Percentiles rank a stretch among this genome's conserved stretches.
Evolutionary conservation across 495 filamentous ascomycete species (phyloP).

Genomic region (Mytilinidion resinicola): DNA sequence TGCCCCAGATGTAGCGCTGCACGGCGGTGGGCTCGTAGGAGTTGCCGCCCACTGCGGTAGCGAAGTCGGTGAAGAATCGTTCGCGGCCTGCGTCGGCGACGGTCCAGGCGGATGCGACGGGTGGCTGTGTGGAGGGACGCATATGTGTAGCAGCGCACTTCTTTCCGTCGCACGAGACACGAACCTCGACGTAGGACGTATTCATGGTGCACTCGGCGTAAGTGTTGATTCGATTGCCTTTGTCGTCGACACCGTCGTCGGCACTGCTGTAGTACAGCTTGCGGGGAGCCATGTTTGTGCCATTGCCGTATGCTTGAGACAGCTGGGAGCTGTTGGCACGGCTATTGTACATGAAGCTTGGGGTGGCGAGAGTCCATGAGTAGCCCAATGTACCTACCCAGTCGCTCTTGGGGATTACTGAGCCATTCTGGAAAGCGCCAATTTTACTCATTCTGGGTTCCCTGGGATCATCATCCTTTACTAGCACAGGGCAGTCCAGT

Average conservation of each 20-base stretch:
- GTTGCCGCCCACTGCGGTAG: neutral
- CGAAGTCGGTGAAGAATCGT: neutral
- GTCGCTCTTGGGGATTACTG: neutral
- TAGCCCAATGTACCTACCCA: neutral
- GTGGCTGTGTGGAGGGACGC: constrained; percentile 12
- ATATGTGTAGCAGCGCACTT: constrained; percentile 8
- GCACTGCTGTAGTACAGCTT: constrained; percentile 4
- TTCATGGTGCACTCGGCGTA: constrained; percentile 16
- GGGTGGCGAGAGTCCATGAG: neutral
- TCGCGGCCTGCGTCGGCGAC: neutral
- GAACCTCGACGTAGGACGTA: constrained; percentile 19
- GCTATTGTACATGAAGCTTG: neutral
- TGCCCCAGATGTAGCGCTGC: constrained; percentile 15
- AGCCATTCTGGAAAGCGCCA: too few relatives aligned
- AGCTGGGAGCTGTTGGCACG: too few relatives aligned
- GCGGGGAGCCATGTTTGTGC: constrained; percentile 1
- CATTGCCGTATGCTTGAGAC: too few relatives aligned
- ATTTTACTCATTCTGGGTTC: too few relatives aligned
- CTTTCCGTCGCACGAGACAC: constrained; percentile 4
- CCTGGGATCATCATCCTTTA: neutral
- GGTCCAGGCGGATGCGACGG: neutral
- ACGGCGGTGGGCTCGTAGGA: neutral
- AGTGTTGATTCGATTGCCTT: too few relatives aligned
- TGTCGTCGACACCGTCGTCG: constrained; percentile 4
- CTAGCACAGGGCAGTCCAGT: constrained; percentile 10